Evolutionary conservation across 1,284 basidiomycete species (phyloP), one percentile per base, ranked within the genome.

Genomic region (Cryptococcus sp.): DNA sequence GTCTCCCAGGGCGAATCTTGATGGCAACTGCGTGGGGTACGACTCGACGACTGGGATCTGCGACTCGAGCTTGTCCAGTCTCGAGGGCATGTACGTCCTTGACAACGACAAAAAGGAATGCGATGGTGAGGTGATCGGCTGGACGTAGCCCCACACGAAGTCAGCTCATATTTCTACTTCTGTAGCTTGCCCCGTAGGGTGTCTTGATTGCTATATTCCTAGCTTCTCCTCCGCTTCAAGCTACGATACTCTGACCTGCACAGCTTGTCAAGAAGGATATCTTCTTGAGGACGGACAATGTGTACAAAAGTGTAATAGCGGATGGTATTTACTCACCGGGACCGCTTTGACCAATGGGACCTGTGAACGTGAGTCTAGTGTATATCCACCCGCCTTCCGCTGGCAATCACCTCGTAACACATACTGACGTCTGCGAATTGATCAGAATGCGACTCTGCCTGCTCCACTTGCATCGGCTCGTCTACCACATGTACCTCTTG

Each of bases 211-310:
- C 63, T 54, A 63, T 4, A 74, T 80, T 38, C 73, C 76, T 7
- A 59, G 58, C 19, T 80, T 79, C 59, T 70, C 68, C 1, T 58
- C 69, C 2, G 52, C 56, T 5, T 69, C 75, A 11, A 46, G 52
- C 0, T 65, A 71, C 29, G 46, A 59, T 8, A 51, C 67, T 17
- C 41, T 78, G 8, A 55, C 57, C 16, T 80, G 79, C 57, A 68
- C 70, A 3, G 55, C 65, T 3, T 81, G 80, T 54, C 66, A 79
- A 19, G 73, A 78, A n/a, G 80, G 80, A 0, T 77, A 70, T 43
- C 65, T 78, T 8, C 66, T 81, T 10, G 50, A 75, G 48, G 53
- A 68, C 44, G 74, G 75, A 0, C 45, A 50, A 0, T 81, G 80
- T 59, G 67, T 75, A 1, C 46, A 66, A 46, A 57, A 26, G 3